Base-by-base conservation (phyloP, 352 stramenopile species). In the Phytopythium chamaehyphon region DNA sequence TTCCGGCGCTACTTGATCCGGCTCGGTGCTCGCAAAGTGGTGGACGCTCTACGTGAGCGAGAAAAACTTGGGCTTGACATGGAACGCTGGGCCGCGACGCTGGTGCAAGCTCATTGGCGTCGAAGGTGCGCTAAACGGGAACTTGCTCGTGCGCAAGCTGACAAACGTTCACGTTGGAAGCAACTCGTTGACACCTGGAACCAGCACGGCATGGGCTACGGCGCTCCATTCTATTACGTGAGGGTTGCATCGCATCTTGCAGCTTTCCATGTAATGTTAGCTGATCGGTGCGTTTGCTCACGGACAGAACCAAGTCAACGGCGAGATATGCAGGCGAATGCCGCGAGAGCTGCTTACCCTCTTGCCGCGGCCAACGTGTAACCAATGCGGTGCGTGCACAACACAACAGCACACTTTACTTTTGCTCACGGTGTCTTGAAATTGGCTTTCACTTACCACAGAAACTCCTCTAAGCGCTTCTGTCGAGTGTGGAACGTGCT, bases 161-260 rank as follows among this genome's bases (percentile, higher is more conserved):
- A 48, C 2, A 75, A 76, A 38, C 69, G 78, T 18, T 79, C 76
- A 21, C 72, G 88, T 33, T 98, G 93, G 93, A 98, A 98, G 68
- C 80, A 96, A 40, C 83, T 98, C 48, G 69, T 93, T 36, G 88
- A 96, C 50, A 79, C 81, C 2, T 74, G 90, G 48, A 92, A 88
- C 51, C 61, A 88, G 15, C 79, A 91, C 24, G 67, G 75, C 10
- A 73, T 61, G 40, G 82, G 79, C n/a, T 75, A 60, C 35, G 79
- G 79, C 8, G 82, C 82, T 1, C 82, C 82, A n/a, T 98, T 97
- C 55, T 98, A 95, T 72, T 98, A 97, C 57, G 79, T 93, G 52
- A 42, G 76, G 54, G 19, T 23, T 45, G 2, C 15, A 33, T n/a
- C n/a, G n/a, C n/a, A n/a, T n/a, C n/a, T n/a, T n/a, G n/a, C n/a